A percentile compares a stretch with the other conserved stretches of the same genome.
Conservation (phyloP, 176 grass and related monocot species). For the Pontederia crassipes region DNA sequence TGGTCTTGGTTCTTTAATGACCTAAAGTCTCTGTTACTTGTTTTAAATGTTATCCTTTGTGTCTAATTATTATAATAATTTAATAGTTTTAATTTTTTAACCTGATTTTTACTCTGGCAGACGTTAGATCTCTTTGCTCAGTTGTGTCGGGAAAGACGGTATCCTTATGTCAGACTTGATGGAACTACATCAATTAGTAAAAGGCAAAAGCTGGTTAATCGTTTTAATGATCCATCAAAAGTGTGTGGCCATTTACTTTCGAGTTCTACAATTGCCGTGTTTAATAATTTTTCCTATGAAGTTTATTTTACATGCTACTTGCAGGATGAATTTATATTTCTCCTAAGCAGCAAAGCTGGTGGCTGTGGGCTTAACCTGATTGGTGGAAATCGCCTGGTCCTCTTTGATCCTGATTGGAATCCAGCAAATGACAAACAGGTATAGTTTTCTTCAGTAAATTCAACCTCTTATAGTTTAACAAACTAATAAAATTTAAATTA, state of each 20-base stretch:
- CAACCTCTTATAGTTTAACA: conserved; percentile 13
- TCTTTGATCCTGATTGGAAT: conserved; percentile 99
- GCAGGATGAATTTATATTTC: conserved; percentile 91
- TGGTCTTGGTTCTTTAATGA: conserved; percentile 15
- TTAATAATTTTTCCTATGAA: background rate
- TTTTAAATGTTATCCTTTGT: conserved; percentile 12
- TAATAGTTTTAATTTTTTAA: conserved; percentile 9
- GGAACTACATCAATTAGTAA: conserved; percentile 92
- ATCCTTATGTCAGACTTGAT: conserved; percentile 84
- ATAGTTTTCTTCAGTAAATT: conserved; percentile 12
- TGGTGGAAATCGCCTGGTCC: conserved; percentile 88
- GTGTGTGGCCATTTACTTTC: conserved; percentile 39
- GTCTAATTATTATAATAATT: conserved; percentile 14
- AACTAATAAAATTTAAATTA: background rate
- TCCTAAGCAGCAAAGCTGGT: conserved; percentile 93
- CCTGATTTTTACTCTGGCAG: conserved; percentile 33
- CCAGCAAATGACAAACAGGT: conserved; percentile 99
- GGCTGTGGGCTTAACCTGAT: conserved; percentile 98
- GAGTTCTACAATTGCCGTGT: background rate
- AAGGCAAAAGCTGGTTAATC: conserved; percentile 90
- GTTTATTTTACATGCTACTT: conserved; percentile 26
- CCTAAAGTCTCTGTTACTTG: background rate
- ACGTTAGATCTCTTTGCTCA: conserved; percentile 92
- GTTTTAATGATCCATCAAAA: conserved; percentile 84
- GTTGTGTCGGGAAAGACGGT: conserved; percentile 94